These are phyloP conservation scores for Paramecium sexaurelia DNA, from an alignment of 73 alveolate species.

Conservation along the genomic window DNA sequence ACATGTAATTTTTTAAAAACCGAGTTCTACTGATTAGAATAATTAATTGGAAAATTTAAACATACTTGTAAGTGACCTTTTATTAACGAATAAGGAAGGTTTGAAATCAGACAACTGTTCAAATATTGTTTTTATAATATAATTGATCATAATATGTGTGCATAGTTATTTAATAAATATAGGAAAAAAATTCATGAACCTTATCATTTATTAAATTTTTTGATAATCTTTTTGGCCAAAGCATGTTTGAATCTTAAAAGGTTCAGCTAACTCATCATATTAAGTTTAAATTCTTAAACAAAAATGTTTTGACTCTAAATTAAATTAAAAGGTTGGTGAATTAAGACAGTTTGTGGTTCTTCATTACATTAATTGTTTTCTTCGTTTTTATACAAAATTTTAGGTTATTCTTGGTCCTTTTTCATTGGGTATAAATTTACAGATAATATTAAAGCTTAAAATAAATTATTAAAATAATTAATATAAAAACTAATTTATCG, in stretches of 20 bases:
- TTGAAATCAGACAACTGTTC: no score
- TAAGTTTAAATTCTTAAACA: background rate
- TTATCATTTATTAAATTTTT: background rate
- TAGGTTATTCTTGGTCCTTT: background rate
- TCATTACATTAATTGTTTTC: background rate
- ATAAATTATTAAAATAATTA: background rate
- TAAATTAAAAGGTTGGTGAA: background rate
- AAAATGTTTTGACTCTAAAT: background rate
- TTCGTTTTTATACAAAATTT: background rate
- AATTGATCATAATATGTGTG: background rate
- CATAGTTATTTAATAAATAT: background rate
- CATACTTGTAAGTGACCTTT: no score
- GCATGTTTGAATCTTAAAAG: background rate
- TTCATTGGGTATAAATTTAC: background rate
- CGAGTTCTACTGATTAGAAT: background rate
- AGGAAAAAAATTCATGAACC: background rate
- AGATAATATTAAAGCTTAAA: background rate
- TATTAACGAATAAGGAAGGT: no score
- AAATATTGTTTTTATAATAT: no score
- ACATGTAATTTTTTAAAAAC: background rate
- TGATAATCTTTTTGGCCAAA: background rate
- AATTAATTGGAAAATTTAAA: background rate
- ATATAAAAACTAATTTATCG: background rate
- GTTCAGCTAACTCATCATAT: background rate
- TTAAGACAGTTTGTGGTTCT: background rate